phyloP scores from a whole-genome alignment of 2,329 filamentous ascomycete genomes.

The Colletotrichum gigasporum region DNA sequence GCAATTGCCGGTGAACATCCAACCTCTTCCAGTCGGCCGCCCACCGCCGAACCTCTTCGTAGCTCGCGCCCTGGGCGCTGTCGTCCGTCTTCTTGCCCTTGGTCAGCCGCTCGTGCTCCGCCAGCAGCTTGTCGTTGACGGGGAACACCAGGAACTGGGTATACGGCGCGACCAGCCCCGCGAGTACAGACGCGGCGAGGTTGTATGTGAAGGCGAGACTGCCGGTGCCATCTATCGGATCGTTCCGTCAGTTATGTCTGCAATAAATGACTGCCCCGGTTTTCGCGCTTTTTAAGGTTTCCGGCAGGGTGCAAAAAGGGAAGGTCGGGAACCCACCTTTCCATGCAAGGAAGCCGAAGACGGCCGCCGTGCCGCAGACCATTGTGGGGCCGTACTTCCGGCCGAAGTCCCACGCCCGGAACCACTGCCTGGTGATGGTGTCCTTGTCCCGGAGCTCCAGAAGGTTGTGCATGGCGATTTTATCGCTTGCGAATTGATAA shows the following conservation, averaged over 20 bases:
- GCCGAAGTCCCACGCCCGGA: neutral
- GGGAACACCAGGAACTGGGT: neutral
- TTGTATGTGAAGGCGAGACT: neutral
- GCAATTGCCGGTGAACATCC: neutral
- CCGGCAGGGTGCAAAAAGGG: neutral
- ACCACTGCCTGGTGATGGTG: neutral
- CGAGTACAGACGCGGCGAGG: neutral
- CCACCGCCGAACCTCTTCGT: neutral
- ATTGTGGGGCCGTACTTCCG: conserved; percentile 4
- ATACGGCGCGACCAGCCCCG: neutral
- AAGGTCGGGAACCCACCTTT: neutral
- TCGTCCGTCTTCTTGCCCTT: neutral
- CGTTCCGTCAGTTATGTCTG: no score
- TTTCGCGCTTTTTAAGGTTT: neutral
- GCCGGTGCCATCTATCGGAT: neutral
- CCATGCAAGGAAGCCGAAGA: conserved; percentile 4
- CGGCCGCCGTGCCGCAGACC: neutral
- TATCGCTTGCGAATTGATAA: neutral
- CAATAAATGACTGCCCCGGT: neutral
- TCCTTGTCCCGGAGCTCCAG: neutral
- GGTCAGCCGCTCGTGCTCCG: neutral
- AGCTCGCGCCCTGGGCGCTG: neutral
- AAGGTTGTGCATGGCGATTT: neutral
- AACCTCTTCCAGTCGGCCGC: neutral
- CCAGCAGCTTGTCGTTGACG: neutral